phyloP scores from a whole-genome alignment of 2,329 filamentous ascomycete species.

The Talaromyces sp. region DNA sequence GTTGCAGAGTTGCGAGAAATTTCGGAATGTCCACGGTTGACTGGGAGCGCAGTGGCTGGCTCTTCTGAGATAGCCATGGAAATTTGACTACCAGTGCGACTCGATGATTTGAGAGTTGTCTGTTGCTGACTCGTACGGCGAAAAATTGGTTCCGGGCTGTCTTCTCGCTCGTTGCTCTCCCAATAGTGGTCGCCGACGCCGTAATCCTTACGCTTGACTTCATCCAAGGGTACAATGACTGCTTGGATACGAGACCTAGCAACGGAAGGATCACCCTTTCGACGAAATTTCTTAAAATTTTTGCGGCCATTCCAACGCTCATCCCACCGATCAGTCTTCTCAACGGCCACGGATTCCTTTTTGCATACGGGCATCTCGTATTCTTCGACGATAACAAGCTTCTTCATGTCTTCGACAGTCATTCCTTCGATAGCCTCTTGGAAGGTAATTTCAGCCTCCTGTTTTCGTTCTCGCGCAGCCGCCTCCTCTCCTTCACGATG shows the following conservation, averaged over 20 bases:
- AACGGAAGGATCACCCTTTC: conserved; percentile 32
- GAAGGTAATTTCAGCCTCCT: conserved; percentile 65
- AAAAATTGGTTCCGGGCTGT: conserved; percentile 13
- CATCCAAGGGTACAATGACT: conserved; percentile 67
- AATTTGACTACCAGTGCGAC: conserved; percentile 9
- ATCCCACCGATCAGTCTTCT: conserved; percentile 68
- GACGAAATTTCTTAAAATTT: conserved; percentile 85
- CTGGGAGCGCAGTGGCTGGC: background rate
- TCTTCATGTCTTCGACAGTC: conserved; percentile 68
- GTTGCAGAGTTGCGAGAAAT: conserved; percentile 20
- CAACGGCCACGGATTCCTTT: conserved; percentile 31
- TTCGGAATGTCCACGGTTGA: conserved; percentile 20
- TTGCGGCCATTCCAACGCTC: conserved; percentile 88
- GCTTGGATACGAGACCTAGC: conserved; percentile 45
- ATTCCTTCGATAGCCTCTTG: conserved; percentile 57
- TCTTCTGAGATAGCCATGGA: conserved; percentile 16
- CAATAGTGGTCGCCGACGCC: conserved; percentile 75
- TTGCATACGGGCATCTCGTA: conserved; percentile 57
- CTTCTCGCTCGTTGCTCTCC: conserved; percentile 32
- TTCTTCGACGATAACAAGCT: conserved; percentile 71
- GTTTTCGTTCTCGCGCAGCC: conserved; percentile 52
- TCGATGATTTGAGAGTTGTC: conserved; percentile 6
- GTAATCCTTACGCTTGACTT: conserved; percentile 66
- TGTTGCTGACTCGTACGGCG: conserved; percentile 20
- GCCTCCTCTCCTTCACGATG: conserved; percentile 53